phyloP scores from a whole-genome alignment of 163 green algal species.

The Smithsoniella earleae region DNA sequence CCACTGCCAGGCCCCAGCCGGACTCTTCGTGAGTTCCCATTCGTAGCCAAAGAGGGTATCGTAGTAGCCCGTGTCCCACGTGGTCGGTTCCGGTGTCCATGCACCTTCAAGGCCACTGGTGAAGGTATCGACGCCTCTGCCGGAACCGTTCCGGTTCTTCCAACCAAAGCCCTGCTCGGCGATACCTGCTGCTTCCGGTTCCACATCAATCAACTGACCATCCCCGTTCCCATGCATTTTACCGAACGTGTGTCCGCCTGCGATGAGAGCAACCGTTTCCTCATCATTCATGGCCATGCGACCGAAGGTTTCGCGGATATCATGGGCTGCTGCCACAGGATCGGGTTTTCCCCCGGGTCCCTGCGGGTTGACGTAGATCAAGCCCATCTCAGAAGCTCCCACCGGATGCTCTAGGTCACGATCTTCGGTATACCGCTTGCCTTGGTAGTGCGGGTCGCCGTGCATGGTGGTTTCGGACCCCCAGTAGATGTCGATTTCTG shows the following conservation, averaged over 20 bases:
- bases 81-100: background rate
- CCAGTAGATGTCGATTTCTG: background rate
- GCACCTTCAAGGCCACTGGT: background rate
- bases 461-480: conserved; percentile 30
- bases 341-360: too few species aligned
- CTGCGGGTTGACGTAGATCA: too few species aligned
- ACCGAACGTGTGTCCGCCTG: conserved; percentile 42
- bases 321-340: too few species aligned
- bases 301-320: conserved; percentile 41
- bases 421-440: too few species aligned
- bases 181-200: too few species aligned
- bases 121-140: background rate
- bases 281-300: conserved; percentile 50
- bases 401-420: too few species aligned
- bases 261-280: conserved; percentile 48
- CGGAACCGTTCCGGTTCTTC: too few species aligned
- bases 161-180: too few species aligned
- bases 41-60: conserved; percentile 32
- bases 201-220: background rate
- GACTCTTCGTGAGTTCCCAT: too few species aligned
- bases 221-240: conserved; percentile 31
- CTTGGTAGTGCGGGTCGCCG: too few species aligned
- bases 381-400: background rate
- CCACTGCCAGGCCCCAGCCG: too few species aligned
- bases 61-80: conserved; percentile 35